Evolutionary conservation across 2,329 filamentous ascomycete genomes (phyloP), one percentile per base, ranked within the genome.

Genomic region (Xylariaceae sp.): DNA sequence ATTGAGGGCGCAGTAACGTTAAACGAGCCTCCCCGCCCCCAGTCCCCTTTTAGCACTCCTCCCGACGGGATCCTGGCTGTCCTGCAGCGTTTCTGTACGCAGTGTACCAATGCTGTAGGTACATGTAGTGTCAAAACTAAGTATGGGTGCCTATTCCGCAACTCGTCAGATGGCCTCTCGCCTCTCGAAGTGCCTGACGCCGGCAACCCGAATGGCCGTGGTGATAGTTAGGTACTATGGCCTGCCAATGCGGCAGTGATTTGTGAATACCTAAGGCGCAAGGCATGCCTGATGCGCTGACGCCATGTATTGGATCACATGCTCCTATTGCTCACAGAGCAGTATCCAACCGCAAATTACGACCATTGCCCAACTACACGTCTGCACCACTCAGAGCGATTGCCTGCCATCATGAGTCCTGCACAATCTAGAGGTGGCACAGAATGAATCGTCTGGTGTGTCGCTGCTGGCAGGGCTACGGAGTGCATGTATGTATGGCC

Each of bases 51-150:
- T 39, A 45, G 55, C 43, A 9, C 35, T 11, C 51, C 7, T 48
- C 34, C 54, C 57, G 57, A 47, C 49, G 49, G 56, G 50, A 58
- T 58, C 46, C 19, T 42, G 45, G 37, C n/a, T 37, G 41, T 27
- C 26, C 3, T 55, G 46, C 42, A 53, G 43, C 50, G 37, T 51
- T 40, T 19, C 42, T 11, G 37, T 32, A 39, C 35, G 12, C 34
- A 26, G 12, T 7, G 35, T 37, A 37, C 35, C 8, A 37, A 11
- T 37, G 8, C 32, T 11, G 35, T 37, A 37, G 8, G 3, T 37
- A 37, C 30, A 42, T 12, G 48, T 34, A 34, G 32, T 34, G 19
- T 19, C 19, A 19, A 19, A 19, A 19, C 19, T 19, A 19, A 19
- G 19, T 19, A 19, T 19, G 19, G 19, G 19, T 19, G 19, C 19